Evolutionary conservation across 768 basidiomycete species (phyloP).

Genomic region (Serendipita indica): DNA sequence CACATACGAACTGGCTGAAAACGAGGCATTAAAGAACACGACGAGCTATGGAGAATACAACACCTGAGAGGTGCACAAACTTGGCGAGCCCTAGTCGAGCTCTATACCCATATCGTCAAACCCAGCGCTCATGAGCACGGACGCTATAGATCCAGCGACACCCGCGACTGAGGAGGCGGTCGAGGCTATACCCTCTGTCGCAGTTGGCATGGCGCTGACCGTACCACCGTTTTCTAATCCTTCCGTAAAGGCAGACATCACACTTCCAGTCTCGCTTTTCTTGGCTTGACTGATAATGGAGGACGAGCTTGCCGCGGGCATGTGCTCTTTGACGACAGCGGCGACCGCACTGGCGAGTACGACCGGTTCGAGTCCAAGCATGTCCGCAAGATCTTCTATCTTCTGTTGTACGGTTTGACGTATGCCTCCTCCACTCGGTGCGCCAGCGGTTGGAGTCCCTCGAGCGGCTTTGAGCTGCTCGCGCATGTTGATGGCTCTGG

Average conservation of each 20-base stretch:
- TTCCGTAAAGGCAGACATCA: not conserved
- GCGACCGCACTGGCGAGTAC: not conserved
- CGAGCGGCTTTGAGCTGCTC: not conserved
- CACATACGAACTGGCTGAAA: no score
- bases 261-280: not conserved
- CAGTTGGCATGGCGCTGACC: not conserved
- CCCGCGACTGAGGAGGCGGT: not conserved
- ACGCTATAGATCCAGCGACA: not conserved
- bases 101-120: constrained; percentile 6
- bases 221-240: not conserved
- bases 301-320: not conserved
- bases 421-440: not conserved
- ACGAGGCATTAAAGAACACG: no score
- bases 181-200: no score
- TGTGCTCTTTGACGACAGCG: not conserved
- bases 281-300: not conserved
- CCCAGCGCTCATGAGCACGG: not conserved
- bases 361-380: not conserved
- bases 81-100: not conserved
- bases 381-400: not conserved
- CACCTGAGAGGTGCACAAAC: no score
- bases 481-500: not conserved
- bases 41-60: no score
- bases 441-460: not conserved
- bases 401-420: not conserved